Evolutionary conservation across 2,329 filamentous ascomycete species (phyloP).

Genomic region (Fusarium sp.): DNA sequence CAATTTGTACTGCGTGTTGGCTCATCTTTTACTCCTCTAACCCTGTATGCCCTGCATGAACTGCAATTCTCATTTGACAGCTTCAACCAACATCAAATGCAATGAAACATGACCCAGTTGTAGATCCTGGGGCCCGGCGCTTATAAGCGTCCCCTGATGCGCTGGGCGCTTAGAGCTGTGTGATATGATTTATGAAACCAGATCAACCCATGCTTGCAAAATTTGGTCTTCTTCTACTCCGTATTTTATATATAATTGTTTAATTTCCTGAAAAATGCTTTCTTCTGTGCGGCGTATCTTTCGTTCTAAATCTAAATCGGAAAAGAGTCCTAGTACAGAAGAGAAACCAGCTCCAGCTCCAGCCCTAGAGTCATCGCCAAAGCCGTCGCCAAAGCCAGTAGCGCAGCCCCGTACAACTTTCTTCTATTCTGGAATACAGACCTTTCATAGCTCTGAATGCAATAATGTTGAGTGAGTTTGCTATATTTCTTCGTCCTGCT

Average conservation of each 20-base stretch:
- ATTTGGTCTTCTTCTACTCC: neutral
- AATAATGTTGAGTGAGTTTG: constrained; percentile 9
- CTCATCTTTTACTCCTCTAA: neutral
- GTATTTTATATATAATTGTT: neutral
- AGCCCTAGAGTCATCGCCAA: too few species aligned
- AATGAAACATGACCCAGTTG: constrained; percentile 8
- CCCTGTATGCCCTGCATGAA: neutral
- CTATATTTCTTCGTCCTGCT: rapidly evolving
- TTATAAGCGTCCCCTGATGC: neutral
- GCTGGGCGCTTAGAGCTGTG: constrained; percentile 22
- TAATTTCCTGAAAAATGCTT: neutral
- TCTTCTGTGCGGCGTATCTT: constrained; percentile 8
- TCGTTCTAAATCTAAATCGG: constrained; percentile 1
- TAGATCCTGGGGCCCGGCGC: neutral
- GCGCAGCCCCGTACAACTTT: neutral
- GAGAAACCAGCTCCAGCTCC: neutral
- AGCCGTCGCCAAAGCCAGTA: neutral
- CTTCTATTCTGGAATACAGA: constrained; percentile 16
- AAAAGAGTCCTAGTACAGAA: neutral
- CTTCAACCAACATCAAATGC: neutral
- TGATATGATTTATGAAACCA: neutral
- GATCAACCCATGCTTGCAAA: neutral
- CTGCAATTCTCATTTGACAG: constrained; percentile 1
- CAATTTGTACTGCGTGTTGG: neutral
- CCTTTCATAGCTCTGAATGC: neutral